These are phyloP conservation scores for Penicillium fuscoglaucum DNA, from an alignment of 2,329 filamentous ascomycete genomes.

Conservation along the genomic window DNA sequence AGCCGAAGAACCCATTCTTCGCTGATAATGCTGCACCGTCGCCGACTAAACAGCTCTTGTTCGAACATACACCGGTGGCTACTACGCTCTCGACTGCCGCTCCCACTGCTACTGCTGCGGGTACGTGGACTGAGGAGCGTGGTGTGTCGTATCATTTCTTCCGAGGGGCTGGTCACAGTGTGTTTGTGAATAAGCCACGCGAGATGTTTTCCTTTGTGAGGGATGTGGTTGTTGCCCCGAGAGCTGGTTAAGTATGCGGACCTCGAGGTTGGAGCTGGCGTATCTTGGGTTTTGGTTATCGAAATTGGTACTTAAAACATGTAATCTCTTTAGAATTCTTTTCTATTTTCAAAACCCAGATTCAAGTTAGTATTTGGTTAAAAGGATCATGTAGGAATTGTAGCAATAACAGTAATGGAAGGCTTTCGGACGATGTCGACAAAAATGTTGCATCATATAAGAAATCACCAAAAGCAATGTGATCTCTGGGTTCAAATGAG, in stretches of 20 bases:
- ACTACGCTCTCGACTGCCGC: neutral
- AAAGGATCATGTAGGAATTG: neutral
- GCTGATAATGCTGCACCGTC: slow-evolving; percentile 27
- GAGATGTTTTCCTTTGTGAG: slow-evolving; percentile 42
- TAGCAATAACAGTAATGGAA: neutral
- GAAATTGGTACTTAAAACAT: neutral
- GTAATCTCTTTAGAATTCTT: neutral
- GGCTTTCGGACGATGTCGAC: slow-evolving; percentile 6
- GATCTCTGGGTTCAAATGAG: neutral
- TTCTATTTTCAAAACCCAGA: neutral
- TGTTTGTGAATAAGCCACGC: slow-evolving; percentile 33
- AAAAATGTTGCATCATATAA: neutral
- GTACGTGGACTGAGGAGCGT: slow-evolving; percentile 36
- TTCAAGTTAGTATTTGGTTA: neutral
- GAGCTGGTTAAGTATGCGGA: neutral
- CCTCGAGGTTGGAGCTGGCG: neutral
- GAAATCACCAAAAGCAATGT: neutral
- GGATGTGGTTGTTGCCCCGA: slow-evolving; percentile 34
- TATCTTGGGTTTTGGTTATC: neutral
- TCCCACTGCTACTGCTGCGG: slow-evolving; percentile 19
- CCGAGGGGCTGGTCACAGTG: slow-evolving; percentile 36
- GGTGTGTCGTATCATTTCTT: slow-evolving; percentile 42
- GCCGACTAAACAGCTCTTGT: neutral
- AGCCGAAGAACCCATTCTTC: slow-evolving; percentile 29
- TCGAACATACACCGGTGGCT: neutral